phyloP scores from a whole-genome alignment of 2,329 filamentous ascomycete genomes.

The Cladosporium sp. region DNA sequence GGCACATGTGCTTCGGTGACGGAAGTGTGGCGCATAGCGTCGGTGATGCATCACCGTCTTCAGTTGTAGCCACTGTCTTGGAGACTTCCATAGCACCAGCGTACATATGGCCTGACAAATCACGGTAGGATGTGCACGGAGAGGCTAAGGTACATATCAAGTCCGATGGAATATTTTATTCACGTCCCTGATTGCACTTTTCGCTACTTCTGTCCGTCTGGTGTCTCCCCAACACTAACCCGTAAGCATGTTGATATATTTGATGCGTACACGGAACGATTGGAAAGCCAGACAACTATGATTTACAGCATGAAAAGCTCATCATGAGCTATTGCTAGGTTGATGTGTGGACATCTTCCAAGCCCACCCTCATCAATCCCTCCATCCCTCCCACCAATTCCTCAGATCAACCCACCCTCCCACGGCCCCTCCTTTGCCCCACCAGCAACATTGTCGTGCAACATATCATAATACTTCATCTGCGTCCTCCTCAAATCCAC shows the following conservation, averaged over 20 bases:
- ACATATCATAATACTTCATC: constrained; percentile 22
- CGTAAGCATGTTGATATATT: neutral
- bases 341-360: neutral
- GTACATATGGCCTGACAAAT: no score
- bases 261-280: no score
- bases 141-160: neutral
- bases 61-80: no score
- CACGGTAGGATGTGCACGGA: no score
- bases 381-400: neutral
- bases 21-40: neutral
- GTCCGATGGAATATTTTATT: neutral
- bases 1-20: neutral
- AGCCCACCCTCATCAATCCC: neutral
- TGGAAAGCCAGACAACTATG: no score
- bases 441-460: constrained; percentile 11
- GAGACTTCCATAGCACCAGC: no score
- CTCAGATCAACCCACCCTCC: constrained; percentile 4
- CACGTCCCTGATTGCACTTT: neutral
- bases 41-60: no score
- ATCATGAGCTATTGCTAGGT: no score
- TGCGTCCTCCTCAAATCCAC: constrained; percentile 23
- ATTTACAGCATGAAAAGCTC: no score
- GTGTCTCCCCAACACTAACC: neutral
- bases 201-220: neutral
- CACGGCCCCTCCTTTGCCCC: neutral